Conservation (phyloP, 2,329 filamentous ascomycete species). For the Penicillium digitatum region DNA sequence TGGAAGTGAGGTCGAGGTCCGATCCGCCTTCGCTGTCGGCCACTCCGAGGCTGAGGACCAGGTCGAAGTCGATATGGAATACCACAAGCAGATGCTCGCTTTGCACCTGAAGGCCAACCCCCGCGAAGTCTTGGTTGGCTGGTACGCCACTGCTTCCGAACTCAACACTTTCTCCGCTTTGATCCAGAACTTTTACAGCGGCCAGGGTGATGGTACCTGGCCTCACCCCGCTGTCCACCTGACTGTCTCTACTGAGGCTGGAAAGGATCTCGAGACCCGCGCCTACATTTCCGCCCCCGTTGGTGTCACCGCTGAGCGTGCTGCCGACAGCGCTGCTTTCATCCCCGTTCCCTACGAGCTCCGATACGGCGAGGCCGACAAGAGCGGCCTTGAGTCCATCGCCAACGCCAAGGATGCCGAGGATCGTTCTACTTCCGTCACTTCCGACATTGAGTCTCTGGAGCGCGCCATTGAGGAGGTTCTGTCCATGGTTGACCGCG, state of each 20-base stretch:
- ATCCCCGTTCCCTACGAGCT: conserved; percentile 96
- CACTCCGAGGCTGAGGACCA: conserved; percentile 98
- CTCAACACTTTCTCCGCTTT: conserved; percentile 97
- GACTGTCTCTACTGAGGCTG: conserved; percentile 85
- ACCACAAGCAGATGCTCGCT: conserved; percentile 98
- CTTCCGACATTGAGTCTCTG: conserved; percentile 85
- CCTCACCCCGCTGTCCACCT: conserved; percentile 96
- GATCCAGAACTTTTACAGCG: conserved; percentile 99
- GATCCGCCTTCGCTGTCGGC: conserved; percentile 94
- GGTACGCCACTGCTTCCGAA: conserved; percentile 96
- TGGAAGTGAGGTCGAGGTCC: conserved; percentile 92
- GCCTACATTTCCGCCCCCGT: conserved; percentile 96
- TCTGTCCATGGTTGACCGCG: conserved; percentile 81
- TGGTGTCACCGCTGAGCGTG: conserved; percentile 88
- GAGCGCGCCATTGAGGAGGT: conserved; percentile 84
- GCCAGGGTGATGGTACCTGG: conserved; percentile 93
- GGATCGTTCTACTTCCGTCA: conserved; percentile 65
- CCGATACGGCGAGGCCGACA: conserved; percentile 76
- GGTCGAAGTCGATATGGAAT: conserved; percentile 99
- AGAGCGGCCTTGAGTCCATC: conserved; percentile 76
- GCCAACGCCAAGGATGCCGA: conserved; percentile 76
- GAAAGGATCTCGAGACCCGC: conserved; percentile 80
- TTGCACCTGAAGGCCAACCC: conserved; percentile 91
- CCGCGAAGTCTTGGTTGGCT: conserved; percentile 89
- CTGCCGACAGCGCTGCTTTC: conserved; percentile 93